Evolutionary conservation across 2,329 filamentous ascomycete species (phyloP).

Genomic region (Penicillium psychrosexuale): DNA sequence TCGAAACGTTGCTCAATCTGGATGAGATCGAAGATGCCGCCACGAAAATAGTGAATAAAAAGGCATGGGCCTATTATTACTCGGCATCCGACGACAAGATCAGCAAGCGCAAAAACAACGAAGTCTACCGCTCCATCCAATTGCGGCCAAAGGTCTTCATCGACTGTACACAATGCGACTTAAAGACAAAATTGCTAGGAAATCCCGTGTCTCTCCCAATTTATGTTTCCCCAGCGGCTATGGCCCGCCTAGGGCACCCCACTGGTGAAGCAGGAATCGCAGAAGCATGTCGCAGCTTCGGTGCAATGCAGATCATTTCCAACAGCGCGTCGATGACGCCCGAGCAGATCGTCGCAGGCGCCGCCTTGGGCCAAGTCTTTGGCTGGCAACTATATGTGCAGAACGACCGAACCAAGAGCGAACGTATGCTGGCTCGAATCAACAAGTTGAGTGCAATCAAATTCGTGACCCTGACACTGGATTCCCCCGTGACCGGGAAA

Average conservation of each 20-base stretch:
- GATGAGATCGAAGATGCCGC: constrained; percentile 81
- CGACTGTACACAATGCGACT: constrained; percentile 73
- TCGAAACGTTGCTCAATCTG: constrained; percentile 72
- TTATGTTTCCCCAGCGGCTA: constrained; percentile 79
- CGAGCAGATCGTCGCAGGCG: constrained; percentile 74
- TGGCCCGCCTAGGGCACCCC: constrained; percentile 79
- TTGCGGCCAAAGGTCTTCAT: constrained; percentile 81
- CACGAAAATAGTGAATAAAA: constrained; percentile 70
- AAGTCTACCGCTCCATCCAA: constrained; percentile 57
- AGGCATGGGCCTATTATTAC: constrained; percentile 91
- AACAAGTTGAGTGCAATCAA: constrained; percentile 66
- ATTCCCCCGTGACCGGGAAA: constrained; percentile 86
- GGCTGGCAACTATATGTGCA: constrained; percentile 97
- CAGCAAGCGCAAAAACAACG: constrained; percentile 31
- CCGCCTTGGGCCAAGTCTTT: constrained; percentile 65
- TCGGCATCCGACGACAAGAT: constrained; percentile 77
- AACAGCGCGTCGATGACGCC: constrained; percentile 88
- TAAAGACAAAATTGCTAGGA: constrained; percentile 67
- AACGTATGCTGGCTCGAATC: constrained; percentile 71
- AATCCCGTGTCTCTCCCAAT: constrained; percentile 70
- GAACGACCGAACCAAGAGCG: constrained; percentile 71
- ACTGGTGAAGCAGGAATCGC: constrained; percentile 82
- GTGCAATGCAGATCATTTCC: constrained; percentile 74
- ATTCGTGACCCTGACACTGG: constrained; percentile 81
- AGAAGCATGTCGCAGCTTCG: constrained; percentile 67